Evolutionary conservation across 1,284 basidiomycete species (phyloP), one percentile per base, ranked within the genome.

Genomic region (Tausonia pullulans): DNA sequence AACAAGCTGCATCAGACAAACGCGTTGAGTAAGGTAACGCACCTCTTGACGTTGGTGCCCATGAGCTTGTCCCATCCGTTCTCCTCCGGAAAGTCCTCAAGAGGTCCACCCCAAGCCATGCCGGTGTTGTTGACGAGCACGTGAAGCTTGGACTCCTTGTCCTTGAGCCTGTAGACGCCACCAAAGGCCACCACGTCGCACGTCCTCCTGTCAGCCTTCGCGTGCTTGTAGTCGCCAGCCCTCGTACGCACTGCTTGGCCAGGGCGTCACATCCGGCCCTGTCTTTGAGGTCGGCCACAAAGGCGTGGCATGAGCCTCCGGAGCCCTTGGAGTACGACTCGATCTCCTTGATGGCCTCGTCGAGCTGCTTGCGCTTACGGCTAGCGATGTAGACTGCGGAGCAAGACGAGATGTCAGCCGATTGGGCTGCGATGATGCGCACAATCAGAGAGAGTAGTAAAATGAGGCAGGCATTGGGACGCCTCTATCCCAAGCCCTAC

Each of bases 11-110:
- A 27, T 27, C 27, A 27, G 27, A 27, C 27, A 27, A 27, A 27
- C 27, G 27, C 27, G 27, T 27, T 27, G 1, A 27, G 27, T 27
- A 27, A 27, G 27, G 27, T 27, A 52, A 16, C 51, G 51, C 55
- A 57, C 55, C 55, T 57, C 43, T 57, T 57, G 55, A 57, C 55
- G 55, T 57, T 57, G 11, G 55, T 80, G 14, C 82, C 82, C 74
- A 90, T 82, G 48, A 90, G 78, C 48, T 85, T 84, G 71, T 93
- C 89, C 90, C 90, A 93, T 1, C 90, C 90, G 68, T 76, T 72
- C 53, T 72, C 71, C 62, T 79, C 78, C 0, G 88, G 88, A 68
- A 90, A 85, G 70, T 87, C 81, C 39, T 83, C 78, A 72, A 82
- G 87, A 1, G 83, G 81, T 2, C 85, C 86, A 16, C 89, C 90